Evolutionary conservation across 345 rosid species (phyloP).

Genomic region (Hibiscus trionum): DNA sequence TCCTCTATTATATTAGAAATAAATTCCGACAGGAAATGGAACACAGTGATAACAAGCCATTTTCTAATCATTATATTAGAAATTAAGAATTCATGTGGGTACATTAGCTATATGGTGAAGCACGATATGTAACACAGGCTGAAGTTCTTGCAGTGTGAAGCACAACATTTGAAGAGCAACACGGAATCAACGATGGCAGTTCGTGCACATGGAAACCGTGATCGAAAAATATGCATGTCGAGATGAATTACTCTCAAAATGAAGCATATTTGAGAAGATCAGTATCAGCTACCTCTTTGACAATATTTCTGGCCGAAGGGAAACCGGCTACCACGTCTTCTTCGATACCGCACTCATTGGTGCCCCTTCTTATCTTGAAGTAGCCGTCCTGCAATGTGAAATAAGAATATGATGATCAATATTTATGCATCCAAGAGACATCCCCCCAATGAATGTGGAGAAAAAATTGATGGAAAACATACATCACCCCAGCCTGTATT

Average conservation of each 20-base stretch:
- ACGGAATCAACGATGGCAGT: neutral
- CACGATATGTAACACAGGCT: neutral
- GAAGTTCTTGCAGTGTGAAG: neutral
- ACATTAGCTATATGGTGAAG: neutral
- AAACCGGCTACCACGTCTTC: constrained; percentile 66
- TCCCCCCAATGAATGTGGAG: neutral
- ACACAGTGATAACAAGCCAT: too few relatives aligned
- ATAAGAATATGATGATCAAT: neutral
- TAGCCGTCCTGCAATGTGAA: constrained; percentile 62
- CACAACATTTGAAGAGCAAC: neutral
- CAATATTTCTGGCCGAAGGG: constrained; percentile 73
- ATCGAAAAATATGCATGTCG: too few relatives aligned
- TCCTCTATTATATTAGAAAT: too few relatives aligned
- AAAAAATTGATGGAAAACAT: constrained; percentile 27
- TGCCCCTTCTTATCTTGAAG: constrained; percentile 83
- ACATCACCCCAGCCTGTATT: constrained; percentile 92
- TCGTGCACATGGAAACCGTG: neutral
- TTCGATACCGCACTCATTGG: constrained; percentile 89
- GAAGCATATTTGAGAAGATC: constrained; percentile 36
- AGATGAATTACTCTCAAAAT: neutral
- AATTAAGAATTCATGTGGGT: neutral
- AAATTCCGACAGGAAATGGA: too few relatives aligned
- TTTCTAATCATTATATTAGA: neutral
- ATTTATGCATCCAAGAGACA: neutral
- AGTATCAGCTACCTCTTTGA: constrained; percentile 26